phyloP scores from a whole-genome alignment of 495 filamentous ascomycete genomes.

The Saxophila tyrrhenica region DNA sequence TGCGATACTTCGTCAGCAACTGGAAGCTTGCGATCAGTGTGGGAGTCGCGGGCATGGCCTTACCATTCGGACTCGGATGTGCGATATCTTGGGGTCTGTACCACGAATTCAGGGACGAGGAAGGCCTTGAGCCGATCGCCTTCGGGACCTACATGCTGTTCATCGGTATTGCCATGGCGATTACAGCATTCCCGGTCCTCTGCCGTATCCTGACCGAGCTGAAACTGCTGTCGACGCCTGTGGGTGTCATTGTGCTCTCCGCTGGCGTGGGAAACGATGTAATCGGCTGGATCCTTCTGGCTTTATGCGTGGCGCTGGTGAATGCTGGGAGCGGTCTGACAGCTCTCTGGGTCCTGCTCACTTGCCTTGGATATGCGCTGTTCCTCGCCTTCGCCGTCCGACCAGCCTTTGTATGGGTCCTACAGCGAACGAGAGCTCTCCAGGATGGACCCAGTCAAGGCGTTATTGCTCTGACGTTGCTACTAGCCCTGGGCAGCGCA shows the following conservation, averaged over 20 bases:
- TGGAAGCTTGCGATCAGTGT: slow-evolving; percentile 79
- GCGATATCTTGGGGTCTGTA: slow-evolving; percentile 84
- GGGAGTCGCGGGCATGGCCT: slow-evolving; percentile 69
- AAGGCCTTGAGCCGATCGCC: slow-evolving; percentile 47
- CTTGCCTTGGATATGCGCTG: slow-evolving; percentile 61
- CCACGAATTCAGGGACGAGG: slow-evolving; percentile 59
- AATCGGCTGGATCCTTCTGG: slow-evolving; percentile 86
- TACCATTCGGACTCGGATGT: slow-evolving; percentile 62
- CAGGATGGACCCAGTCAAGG: slow-evolving; percentile 85
- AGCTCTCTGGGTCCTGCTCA: slow-evolving; percentile 76
- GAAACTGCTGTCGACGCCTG: slow-evolving; percentile 71
- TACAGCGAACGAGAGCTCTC: slow-evolving; percentile 63
- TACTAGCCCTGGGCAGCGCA: slow-evolving; percentile 69
- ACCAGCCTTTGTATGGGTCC: slow-evolving; percentile 64
- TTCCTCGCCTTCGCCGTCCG: slow-evolving; percentile 67
- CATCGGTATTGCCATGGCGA: slow-evolving; percentile 87
- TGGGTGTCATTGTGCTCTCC: slow-evolving; percentile 83
- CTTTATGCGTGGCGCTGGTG: slow-evolving; percentile 86
- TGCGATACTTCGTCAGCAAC: slow-evolving; percentile 73
- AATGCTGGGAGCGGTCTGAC: slow-evolving; percentile 78
- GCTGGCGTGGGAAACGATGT: slow-evolving; percentile 96
- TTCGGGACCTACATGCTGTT: slow-evolving; percentile 87
- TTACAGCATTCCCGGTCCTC: slow-evolving; percentile 88
- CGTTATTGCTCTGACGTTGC: slow-evolving; percentile 69
- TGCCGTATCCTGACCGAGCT: slow-evolving; percentile 91